These are phyloP conservation scores for Peziza echinospora DNA, from an alignment of 495 filamentous ascomycete genomes.

Conservation along the genomic window DNA sequence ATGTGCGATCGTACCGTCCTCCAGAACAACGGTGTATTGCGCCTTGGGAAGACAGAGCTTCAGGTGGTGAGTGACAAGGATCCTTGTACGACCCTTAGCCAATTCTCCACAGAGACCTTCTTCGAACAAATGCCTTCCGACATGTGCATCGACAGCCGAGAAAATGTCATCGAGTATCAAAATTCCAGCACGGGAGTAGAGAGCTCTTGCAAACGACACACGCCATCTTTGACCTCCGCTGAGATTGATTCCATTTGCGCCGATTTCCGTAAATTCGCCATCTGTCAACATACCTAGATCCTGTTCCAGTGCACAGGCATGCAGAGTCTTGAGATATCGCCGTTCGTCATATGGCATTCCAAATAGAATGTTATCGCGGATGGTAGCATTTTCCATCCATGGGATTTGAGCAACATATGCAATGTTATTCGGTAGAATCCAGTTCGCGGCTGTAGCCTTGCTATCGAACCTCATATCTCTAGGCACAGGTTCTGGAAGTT, in stretches of 20 bases:
- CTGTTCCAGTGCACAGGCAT: conserved; percentile 48
- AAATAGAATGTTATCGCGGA: conserved; percentile 55
- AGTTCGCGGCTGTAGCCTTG: conserved; percentile 40
- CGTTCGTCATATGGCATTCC: conserved; percentile 42
- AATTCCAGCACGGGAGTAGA: conserved; percentile 62
- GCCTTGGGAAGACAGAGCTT: conserved; percentile 44
- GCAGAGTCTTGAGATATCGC: conserved; percentile 42
- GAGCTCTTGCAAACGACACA: conserved; percentile 51
- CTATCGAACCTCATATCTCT: conserved; percentile 29
- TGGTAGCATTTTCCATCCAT: conserved; percentile 68
- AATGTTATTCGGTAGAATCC: conserved; percentile 45
- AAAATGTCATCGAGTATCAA: conserved; percentile 74
- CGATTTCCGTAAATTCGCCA: conserved; percentile 59
- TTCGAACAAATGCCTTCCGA: conserved; percentile 57
- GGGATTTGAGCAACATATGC: conserved; percentile 67
- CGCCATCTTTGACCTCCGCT: conserved; percentile 73
- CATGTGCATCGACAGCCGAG: conserved; percentile 50
- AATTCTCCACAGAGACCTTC: conserved; percentile 49
- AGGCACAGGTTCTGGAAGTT: conserved; percentile 27
- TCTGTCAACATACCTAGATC: conserved; percentile 54
- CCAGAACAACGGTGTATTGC: conserved; percentile 47
- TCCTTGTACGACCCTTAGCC: conserved; percentile 45
- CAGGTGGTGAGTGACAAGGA: conserved; percentile 70
- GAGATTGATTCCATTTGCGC: conserved; percentile 59
- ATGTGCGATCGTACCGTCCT: conserved; percentile 40